Evolutionary conservation across 2,329 filamentous ascomycete species (phyloP).

Genomic region (Ascochyta clinopodiicola): DNA sequence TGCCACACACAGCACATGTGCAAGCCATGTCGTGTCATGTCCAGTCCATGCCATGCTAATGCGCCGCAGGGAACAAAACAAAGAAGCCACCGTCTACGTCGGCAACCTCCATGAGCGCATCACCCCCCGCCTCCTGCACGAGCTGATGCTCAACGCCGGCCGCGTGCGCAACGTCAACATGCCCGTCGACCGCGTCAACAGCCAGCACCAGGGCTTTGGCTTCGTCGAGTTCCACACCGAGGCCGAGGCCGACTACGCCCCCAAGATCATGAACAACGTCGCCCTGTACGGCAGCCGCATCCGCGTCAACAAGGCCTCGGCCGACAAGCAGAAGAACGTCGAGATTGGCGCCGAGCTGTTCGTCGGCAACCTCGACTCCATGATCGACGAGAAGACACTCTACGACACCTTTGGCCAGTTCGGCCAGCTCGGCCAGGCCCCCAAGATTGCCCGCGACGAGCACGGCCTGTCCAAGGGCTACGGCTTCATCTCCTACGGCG

Average conservation of each 20-base stretch:
- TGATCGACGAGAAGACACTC: conserved; percentile 94
- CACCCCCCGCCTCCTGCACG: conserved; percentile 88
- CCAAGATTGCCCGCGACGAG: conserved; percentile 89
- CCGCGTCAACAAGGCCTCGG: conserved; percentile 91
- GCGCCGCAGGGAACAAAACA: conserved; percentile 75
- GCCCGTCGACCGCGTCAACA: conserved; percentile 96
- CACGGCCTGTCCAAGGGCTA: conserved; percentile 90
- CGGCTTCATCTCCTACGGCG: conserved; percentile 90
- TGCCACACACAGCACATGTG: background rate
- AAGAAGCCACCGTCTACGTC: conserved; percentile 96
- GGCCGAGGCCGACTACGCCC: conserved; percentile 94
- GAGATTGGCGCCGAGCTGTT: conserved; percentile 98
- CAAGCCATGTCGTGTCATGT: too few relatives aligned
- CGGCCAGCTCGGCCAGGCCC: conserved; percentile 80
- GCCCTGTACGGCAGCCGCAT: conserved; percentile 93
- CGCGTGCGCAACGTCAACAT: conserved; percentile 98
- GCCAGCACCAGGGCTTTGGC: conserved; percentile 95
- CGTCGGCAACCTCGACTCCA: conserved; percentile 90
- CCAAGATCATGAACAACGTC: conserved; percentile 95
- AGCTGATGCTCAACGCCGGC: conserved; percentile 97
- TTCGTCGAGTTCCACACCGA: conserved; percentile 98
- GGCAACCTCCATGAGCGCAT: conserved; percentile 98
- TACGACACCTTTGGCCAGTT: conserved; percentile 96
- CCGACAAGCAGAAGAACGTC: conserved; percentile 91
- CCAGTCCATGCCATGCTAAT: conserved; percentile 17